Conservation (phyloP, 1,139 yeast species). For the Pneumocystis canis region DNA sequence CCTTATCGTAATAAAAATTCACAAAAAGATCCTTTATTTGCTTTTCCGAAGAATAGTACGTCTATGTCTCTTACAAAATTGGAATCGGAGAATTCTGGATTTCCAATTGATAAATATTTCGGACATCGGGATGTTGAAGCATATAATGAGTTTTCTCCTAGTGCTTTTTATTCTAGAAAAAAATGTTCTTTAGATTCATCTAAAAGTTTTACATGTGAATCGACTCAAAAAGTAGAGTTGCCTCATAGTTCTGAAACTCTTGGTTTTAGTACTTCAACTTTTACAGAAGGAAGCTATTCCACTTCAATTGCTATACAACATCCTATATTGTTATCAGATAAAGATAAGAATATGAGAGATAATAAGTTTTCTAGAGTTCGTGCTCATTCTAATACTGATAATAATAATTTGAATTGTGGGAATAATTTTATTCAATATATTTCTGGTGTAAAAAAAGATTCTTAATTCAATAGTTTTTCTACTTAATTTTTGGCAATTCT, state of each 20-base stretch:
- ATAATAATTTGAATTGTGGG: background rate
- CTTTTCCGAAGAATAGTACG: constrained; percentile 92
- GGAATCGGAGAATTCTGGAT: constrained; percentile 23
- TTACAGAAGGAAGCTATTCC: constrained; percentile 94
- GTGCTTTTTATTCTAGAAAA: constrained; percentile 1
- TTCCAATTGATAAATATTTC: constrained; percentile 20
- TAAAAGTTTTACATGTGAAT: constrained; percentile 35
- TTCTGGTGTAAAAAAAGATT: background rate
- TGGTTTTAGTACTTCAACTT: constrained; percentile 83
- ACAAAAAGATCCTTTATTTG: constrained; percentile 74
- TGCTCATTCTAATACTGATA: background rate
- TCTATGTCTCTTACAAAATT: constrained; percentile 47
- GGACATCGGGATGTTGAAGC: constrained; percentile 26
- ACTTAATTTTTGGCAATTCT: background rate
- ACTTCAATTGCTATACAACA: background rate
- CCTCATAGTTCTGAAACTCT: constrained; percentile 74
- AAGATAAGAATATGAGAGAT: background rate
- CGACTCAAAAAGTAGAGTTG: constrained; percentile 50
- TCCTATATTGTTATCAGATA: background rate
- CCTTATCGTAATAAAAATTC: constrained; percentile 82
- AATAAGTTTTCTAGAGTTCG: background rate
- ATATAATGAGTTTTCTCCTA: constrained; percentile 18
- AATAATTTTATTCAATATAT: background rate
- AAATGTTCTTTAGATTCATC: constrained; percentile 3
- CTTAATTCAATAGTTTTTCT: background rate